Percentiles rank a stretch among this genome's conserved stretches.
Evolutionary conservation across 257 asterid genomes (phyloP).

Genomic region (Rhazya stricta): DNA sequence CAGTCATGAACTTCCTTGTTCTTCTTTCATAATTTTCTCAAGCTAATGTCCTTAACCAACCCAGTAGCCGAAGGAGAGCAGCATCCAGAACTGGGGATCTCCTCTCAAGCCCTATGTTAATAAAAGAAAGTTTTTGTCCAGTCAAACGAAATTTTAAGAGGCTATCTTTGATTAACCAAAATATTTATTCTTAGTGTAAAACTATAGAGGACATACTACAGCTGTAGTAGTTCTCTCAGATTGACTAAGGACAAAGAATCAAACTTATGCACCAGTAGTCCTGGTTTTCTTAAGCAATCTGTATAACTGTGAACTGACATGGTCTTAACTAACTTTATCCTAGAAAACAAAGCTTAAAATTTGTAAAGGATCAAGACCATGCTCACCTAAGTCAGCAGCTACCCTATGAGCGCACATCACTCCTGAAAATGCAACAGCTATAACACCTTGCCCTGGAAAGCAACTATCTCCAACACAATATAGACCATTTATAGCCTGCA

Average conservation of each 20-base stretch:
- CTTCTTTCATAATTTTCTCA: constrained; percentile 22
- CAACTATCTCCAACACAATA: constrained; percentile 99
- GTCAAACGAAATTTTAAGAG: constrained; percentile 9
- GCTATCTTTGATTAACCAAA: background rate
- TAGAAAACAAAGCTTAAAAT: background rate
- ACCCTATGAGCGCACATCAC: constrained; percentile 98
- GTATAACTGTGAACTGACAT: background rate
- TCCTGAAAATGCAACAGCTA: constrained; percentile 98
- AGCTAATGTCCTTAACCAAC: constrained; percentile 86
- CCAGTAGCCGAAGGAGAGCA: constrained; percentile 70
- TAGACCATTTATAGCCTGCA: constrained; percentile 80
- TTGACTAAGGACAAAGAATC: background rate
- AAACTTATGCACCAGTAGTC: background rate
- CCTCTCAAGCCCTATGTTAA: constrained; percentile 63
- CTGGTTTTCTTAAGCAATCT: background rate
- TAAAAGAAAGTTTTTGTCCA: background rate
- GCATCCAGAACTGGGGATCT: constrained; percentile 61
- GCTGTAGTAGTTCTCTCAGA: background rate
- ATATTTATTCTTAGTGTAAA: background rate
- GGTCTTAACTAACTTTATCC: background rate
- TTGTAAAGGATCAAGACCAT: background rate
- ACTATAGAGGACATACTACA: background rate
- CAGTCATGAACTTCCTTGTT: background rate
- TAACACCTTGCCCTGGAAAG: constrained; percentile 99
- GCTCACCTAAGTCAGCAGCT: constrained; percentile 88